phyloP scores from a whole-genome alignment of 1,284 basidiomycete species.

The Tremellales sp. region DNA sequence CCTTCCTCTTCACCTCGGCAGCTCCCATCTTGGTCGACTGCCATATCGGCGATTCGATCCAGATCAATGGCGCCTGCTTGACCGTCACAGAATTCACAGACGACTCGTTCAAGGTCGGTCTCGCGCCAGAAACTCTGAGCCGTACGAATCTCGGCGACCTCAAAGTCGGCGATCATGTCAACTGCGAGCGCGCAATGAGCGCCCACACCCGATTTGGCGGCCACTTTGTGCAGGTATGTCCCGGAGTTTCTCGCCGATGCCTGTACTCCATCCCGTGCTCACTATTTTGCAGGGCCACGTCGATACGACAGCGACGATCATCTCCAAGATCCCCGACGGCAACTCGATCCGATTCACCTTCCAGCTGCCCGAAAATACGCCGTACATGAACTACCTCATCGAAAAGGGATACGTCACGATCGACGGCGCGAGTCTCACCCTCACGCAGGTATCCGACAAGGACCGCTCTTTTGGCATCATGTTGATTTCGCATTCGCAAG shows the following conservation, averaged over 20 bases:
- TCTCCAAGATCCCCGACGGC: conserved; percentile 67
- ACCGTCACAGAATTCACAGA: conserved; percentile 82
- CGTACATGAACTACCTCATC: conserved; percentile 74
- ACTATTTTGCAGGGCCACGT: conserved; percentile 70
- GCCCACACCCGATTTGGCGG: conserved; percentile 90
- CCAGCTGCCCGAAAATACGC: conserved; percentile 60
- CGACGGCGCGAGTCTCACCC: conserved; percentile 89
- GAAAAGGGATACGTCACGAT: conserved; percentile 96
- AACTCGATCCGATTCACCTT: conserved; percentile 82
- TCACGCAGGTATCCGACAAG: conserved; percentile 76
- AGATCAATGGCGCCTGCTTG: conserved; percentile 76
- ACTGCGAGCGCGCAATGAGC: conserved; percentile 93
- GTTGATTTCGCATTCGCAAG: conserved; percentile 91
- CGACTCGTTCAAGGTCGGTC: conserved; percentile 82
- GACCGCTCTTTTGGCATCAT: conserved; percentile 76
- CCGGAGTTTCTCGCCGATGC: neutral
- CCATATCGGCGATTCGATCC: conserved; percentile 90
- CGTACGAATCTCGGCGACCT: conserved; percentile 85
- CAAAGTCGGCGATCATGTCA: conserved; percentile 74
- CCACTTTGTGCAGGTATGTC: conserved; percentile 87
- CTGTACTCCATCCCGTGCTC: neutral
- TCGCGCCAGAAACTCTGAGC: conserved; percentile 90
- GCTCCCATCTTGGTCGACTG: conserved; percentile 82
- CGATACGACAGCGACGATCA: conserved; percentile 77
- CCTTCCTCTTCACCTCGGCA: conserved; percentile 71